Base-by-base conservation (phyloP, 75 land plant species). In the Adiantum capillusveneris region DNA sequence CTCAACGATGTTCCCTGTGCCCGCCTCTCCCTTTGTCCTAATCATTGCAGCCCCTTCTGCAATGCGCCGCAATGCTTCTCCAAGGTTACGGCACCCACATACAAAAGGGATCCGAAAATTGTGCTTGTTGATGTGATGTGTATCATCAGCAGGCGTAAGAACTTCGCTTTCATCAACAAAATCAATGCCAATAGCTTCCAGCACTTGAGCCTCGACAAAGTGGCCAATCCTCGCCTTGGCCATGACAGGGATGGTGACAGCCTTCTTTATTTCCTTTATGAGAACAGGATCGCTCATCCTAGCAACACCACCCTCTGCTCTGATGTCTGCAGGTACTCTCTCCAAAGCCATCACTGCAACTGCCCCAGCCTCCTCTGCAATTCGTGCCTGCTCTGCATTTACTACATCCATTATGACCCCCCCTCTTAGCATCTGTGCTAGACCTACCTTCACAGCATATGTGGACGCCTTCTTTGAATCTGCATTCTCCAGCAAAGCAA, bases 341-440 rank as follows among this genome's bases (percentile, higher is more conserved):
- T 84, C 82, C 46, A 84, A 65, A 1, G 85, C 85, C 85, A 82
- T 84, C 19, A 84, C 85, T 39, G 88, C 85, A 41, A 74, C 81
- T 1, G 88, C 85, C 48, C 86, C 88, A 13, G 86, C 88, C 52
- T 85, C 88, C 39, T 82, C 88, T 18, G 88, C 86, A 22, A 82
- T 72, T 25, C 82, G 58, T 31, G 88, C 88, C 59, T 85, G 88
- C 25, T 79, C 80, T 6, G 79, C 73, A 52, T 71, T 82, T 29
- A 82, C 82, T 18, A 85, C 88, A 58, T 85, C 88, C 86, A 85
- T 82, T 25, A 85, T 85, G 25, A 82, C 86, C 0, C 88, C 86
- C 52, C 82, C 82, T 17, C 88, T 75, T 26, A 85, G 79, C 82
- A 79, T 79, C 56, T 85, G 85, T 31, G 88, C 88, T 21, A 82